These are phyloP conservation scores for Sutorius eximius DNA, from an alignment of 1,284 basidiomycete species.

Conservation along the genomic window DNA sequence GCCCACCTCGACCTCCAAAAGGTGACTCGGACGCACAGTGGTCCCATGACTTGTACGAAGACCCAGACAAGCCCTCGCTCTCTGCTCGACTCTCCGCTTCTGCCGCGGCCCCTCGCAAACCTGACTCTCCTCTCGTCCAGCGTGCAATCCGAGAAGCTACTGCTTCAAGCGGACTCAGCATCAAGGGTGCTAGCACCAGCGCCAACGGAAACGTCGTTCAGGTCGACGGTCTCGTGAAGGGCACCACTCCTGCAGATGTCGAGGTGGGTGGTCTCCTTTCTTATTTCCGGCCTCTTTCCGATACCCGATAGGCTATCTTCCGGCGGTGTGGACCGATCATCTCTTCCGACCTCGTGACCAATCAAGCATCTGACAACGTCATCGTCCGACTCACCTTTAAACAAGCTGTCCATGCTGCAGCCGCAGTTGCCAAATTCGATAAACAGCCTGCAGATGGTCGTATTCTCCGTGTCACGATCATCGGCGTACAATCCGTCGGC, in stretches of 20 bases:
- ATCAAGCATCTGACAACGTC: slow-evolving; percentile 46
- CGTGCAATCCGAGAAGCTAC: slow-evolving; percentile 57
- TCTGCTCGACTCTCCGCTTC: slow-evolving; percentile 52
- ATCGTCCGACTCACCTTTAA: slow-evolving; percentile 76
- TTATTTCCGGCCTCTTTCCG: background rate
- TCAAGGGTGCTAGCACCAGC: slow-evolving; percentile 69
- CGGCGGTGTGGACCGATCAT: slow-evolving; percentile 73
- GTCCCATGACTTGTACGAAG: slow-evolving; percentile 72
- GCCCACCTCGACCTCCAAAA: slow-evolving; percentile 50
- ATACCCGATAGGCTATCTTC: slow-evolving; percentile 67
- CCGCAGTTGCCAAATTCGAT: slow-evolving; percentile 74
- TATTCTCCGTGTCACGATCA: slow-evolving; percentile 61
- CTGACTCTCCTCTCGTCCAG: slow-evolving; percentile 48
- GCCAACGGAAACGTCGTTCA: slow-evolving; percentile 68
- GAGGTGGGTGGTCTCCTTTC: slow-evolving; percentile 42
- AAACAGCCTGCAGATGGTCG: slow-evolving; percentile 82
- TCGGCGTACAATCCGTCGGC: slow-evolving; percentile 48
- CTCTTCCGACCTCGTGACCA: slow-evolving; percentile 47
- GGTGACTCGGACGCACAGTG: slow-evolving; percentile 66
- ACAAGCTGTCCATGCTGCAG: slow-evolving; percentile 57
- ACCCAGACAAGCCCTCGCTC: slow-evolving; percentile 56
- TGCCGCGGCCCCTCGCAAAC: slow-evolving; percentile 39
- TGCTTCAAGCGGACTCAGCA: slow-evolving; percentile 47
- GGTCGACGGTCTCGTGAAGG: slow-evolving; percentile 70
- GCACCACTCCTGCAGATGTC: slow-evolving; percentile 83